These are phyloP conservation scores for Adansonia madagascariensis DNA, from an alignment of 441 rosid genomes.

Conservation along the genomic window DNA sequence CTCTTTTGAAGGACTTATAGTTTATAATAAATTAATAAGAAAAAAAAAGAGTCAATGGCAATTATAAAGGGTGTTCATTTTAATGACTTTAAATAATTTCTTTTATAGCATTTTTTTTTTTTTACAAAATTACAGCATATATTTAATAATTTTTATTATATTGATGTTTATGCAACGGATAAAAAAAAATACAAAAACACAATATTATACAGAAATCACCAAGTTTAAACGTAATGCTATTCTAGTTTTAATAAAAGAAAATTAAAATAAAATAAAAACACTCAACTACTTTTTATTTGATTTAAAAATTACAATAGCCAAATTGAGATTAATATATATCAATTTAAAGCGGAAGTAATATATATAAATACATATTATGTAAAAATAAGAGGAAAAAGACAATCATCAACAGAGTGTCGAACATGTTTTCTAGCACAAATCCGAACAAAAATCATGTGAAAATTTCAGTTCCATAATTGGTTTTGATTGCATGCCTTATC, in stretches of 20 bases:
- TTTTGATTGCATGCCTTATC: constrained; percentile 5
- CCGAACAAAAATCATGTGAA: background rate
- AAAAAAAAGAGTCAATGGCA: background rate
- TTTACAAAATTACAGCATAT: background rate
- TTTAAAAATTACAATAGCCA: background rate
- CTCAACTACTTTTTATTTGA: background rate
- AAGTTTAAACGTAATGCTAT: background rate
- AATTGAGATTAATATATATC: background rate
- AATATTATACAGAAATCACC: background rate
- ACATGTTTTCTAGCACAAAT: background rate
- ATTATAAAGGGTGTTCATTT: no score
- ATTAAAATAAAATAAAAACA: background rate
- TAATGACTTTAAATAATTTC: background rate
- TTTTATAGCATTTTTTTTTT: background rate
- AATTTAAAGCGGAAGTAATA: background rate
- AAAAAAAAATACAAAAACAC: no score
- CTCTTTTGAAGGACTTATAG: background rate
- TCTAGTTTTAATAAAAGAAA: background rate
- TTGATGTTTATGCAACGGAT: no score
- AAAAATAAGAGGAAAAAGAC: background rate
- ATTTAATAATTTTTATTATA: no score
- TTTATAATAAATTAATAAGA: background rate
- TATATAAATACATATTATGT: no score
- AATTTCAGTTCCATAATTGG: constrained; percentile 16
- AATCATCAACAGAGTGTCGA: background rate